These are phyloP conservation scores for Populus pruinosa DNA, from an alignment of 345 rosid species.

Conservation along the genomic window DNA sequence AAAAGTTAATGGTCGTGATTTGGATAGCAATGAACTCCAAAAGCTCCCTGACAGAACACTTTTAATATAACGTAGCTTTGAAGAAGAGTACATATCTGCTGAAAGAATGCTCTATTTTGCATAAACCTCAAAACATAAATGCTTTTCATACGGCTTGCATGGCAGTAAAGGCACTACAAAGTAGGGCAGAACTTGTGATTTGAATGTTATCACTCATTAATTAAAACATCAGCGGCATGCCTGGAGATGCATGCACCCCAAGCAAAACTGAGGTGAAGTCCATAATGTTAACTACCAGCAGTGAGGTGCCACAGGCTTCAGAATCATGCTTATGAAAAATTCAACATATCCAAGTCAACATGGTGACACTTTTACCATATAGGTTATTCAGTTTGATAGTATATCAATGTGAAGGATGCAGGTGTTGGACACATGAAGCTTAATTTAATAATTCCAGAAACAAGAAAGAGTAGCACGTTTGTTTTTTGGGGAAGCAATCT, in stretches of 20 bases:
- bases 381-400: background rate
- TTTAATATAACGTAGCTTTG: background rate
- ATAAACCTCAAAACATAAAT: background rate
- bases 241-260: background rate
- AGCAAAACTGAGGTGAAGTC: background rate
- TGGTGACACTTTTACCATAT: background rate
- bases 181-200: background rate
- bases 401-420: background rate
- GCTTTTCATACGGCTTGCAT: background rate
- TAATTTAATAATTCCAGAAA: constrained; percentile 2
- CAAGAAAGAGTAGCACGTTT: constrained; percentile 1
- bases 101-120: background rate
- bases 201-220: background rate
- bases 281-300: background rate
- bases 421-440: background rate
- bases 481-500: background rate
- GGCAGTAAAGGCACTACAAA: background rate
- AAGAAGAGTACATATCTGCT: background rate
- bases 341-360: background rate
- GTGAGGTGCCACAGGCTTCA: no score
- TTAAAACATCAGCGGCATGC: background rate
- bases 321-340: background rate
- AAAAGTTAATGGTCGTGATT: constrained; percentile 2
- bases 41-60: background rate
- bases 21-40: background rate